Evolutionary conservation across 352 stramenopile species (phyloP), one percentile per base, ranked within the genome.

Genomic region (Paralagenidium karlingii): DNA sequence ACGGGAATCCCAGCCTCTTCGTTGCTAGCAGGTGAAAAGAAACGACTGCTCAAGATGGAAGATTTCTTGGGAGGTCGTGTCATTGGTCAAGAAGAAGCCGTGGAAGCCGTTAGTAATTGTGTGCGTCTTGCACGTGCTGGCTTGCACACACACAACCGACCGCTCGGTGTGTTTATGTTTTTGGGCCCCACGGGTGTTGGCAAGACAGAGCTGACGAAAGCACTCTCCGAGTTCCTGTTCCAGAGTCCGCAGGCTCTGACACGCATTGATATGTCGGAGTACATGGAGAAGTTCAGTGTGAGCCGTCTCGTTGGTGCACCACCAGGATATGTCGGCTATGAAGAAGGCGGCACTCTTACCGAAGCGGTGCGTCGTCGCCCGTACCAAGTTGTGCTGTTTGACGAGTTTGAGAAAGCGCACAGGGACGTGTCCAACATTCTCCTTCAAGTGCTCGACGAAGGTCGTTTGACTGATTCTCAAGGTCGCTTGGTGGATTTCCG

Each of bases 331-430:
- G 60, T 96, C 9, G 71, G 67, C 0, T 96, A 96, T 49, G 94
- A 98, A 40, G 86, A 97, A 68, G 93, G 94, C 24, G 93, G 94
- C 16, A 86, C 94, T 24, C 63, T 98, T 16, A 98, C 94, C 0
- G 94, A 98, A 51, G 94, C 94, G 5, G 78, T 98, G 18, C 77
- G 92, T 31, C 68, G 91, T 27, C 78, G 86, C 11, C 93, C 94
- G 10, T 98, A 98, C 57, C 82, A 90, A 45, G 92, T 98, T 4
- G 53, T 98, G 19, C 55, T 98, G 1, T 98, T 99, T 55, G 94
- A 98, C 53, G 90, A 98, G 62, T 97, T 98, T 62, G 95, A 99
- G 53, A 99, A 99, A 56, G 92, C 82, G 1, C 94, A 99, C 59
- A 73, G 66, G 16, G 91, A 98, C 50, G 93, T 98, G 20, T 97